Percentiles rank a stretch among this genome's conserved stretches.
phyloP scores from a whole-genome alignment of 306 rosid species.

The Inga laurina region DNA sequence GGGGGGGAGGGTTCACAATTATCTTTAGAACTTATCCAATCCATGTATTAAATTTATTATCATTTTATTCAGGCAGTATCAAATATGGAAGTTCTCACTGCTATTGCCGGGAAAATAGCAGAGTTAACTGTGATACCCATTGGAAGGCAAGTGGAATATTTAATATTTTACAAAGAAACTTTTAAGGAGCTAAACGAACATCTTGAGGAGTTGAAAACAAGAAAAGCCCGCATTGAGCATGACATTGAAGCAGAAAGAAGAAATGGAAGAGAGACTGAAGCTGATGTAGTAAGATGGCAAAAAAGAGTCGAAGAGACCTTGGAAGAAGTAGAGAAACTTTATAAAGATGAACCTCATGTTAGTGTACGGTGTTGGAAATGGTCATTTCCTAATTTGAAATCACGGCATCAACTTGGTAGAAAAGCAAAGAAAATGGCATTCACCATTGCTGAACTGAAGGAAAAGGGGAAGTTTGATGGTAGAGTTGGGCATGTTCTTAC shows the following conservation, averaged over 20 bases:
- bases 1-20: not conserved
- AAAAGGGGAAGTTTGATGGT: not conserved
- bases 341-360: not conserved
- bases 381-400: conserved; percentile 11
- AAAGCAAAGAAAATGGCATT: conserved; percentile 17
- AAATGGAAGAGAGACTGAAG: not conserved
- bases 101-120: not conserved
- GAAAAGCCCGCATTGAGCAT: not conserved
- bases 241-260: not conserved
- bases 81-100: not conserved
- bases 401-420: conserved; percentile 16
- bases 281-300: conserved; percentile 8
- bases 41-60: not conserved
- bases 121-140: not conserved
- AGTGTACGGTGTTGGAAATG: not conserved
- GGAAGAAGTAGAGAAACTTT: not conserved
- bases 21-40: not conserved
- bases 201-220: not conserved
- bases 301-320: not conserved
- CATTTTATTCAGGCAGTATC: not conserved
- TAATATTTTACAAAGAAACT: not conserved
- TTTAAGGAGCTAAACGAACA: not conserved
- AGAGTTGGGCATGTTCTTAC: not conserved
- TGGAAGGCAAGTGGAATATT: not conserved
- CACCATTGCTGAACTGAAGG: not conserved